Base-by-base conservation (phyloP, 192 early-diverging fungal species). In the Cladochytrium replicatum region DNA sequence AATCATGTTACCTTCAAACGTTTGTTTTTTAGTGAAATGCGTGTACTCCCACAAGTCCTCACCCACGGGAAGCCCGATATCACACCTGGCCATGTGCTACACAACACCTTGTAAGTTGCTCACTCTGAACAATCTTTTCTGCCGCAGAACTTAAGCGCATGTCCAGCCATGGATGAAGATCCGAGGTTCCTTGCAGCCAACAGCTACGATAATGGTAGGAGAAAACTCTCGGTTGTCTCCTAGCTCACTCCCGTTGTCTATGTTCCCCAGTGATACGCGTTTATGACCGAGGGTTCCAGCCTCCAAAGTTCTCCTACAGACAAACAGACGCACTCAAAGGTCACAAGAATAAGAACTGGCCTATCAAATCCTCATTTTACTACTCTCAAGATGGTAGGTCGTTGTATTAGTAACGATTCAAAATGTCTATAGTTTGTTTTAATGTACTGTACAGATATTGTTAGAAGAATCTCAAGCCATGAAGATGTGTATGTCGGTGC, bases 261-360 rank as follows among this genome's bases (percentile, higher is more conserved):
- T n/a, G n/a, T n/a, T n/a, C n/a, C n/a, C n/a, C 32, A 88, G 89
- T 91, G 29, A 71, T 96, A 41, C 74, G 91, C 24, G 87, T 96
- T 0, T 96, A 93, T 65, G 93, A 93, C 54, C 75, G 89, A 15
- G 88, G 88, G 3, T 78, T 85, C 45, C 72, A 82, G 43, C 82
- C 87, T 29, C 86, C 86, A 15, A 78, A 74, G 39, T 80, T 77
- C 15, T 48, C 64, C 11, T 72, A 77, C 25, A 75, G 85, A 11
- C 64, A 87, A 11, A 74, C 87, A 2, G 86, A 90, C 54, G 74
- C 86, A 8, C 69, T 96, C 29, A 93, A 90, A 40, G 93, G 93
- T 0, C 83, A 87, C 60, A 87, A 88, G 52, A 92, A 89, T 62
- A 87, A 86, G 50, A 91, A 93, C 66, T 96, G 89, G 89, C 91